These are phyloP conservation scores for Dacryopinax primogenitus DNA, from an alignment of 768 basidiomycete genomes.

Conservation along the genomic window DNA sequence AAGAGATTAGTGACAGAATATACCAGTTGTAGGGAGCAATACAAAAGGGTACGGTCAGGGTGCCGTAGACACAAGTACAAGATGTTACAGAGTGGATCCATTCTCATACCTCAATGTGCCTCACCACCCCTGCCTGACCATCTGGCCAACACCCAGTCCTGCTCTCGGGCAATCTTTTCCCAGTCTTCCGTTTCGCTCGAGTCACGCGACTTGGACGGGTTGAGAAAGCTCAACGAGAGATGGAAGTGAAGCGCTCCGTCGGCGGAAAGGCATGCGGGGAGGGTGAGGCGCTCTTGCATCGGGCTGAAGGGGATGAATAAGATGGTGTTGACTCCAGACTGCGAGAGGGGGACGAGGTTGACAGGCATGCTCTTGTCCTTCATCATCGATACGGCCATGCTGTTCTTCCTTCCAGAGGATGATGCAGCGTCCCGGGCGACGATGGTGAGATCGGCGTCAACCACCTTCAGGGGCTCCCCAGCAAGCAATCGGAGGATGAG, in stretches of 20 bases:
- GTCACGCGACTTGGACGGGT: neutral
- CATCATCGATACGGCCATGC: slow-evolving; percentile 1
- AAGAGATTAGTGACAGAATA: too few relatives aligned
- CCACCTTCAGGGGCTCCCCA: neutral
- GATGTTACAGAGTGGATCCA: too few relatives aligned
- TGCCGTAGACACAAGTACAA: too few relatives aligned
- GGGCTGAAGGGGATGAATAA: neutral
- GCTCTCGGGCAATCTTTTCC: neutral
- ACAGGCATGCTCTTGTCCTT: neutral
- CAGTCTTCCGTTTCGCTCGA: neutral
- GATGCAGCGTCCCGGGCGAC: neutral
- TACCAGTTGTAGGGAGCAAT: too few relatives aligned
- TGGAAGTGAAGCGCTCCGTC: neutral
- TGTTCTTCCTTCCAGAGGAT: neutral
- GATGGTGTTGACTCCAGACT: neutral
- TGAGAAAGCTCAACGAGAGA: neutral
- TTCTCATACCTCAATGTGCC: neutral
- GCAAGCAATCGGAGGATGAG: neutral
- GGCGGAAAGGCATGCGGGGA: neutral
- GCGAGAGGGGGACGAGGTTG: neutral
- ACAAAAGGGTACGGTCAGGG: too few relatives aligned
- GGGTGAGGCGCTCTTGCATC: neutral
- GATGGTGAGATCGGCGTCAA: neutral
- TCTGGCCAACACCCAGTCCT: neutral
- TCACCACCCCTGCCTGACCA: neutral